Evolutionary conservation across 257 asterid genomes (phyloP), one percentile per base, ranked within the genome.

Genomic region (Gentiana macrophylla): DNA sequence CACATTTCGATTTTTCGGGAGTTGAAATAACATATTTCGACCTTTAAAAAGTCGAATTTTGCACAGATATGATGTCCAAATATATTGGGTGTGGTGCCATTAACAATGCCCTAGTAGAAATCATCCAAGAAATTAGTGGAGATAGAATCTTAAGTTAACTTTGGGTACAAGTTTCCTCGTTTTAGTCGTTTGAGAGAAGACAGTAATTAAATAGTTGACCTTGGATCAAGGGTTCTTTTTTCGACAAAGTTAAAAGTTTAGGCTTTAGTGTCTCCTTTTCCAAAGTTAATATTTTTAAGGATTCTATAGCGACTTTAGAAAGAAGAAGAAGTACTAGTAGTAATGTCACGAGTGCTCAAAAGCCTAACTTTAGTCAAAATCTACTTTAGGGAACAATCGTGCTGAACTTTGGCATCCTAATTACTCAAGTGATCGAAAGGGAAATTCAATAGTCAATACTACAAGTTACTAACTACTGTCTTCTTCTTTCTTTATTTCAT

Each of bases 161-260:
- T 59, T 59, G 56, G 36, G 53, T 55, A 10, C 56, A 63, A 55
- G 53, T 48, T 49, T 15, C 44, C 24, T 37, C 49, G 12, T 57
- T 7, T 43, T n/a, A 35, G 9, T 13, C 35, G 6, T 55, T 24
- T 12, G 32, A 36, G 1, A 11, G 8, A 7, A n/a, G 69, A 37
- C 49, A 64, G 57, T 61, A 66, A 56, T 49, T 41, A 53, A 44
- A 9, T 37, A 60, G 62, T 59, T 59, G 71, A 66, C 71, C 58
- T 66, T 8, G 38, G 41, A 41, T 41, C 46, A 49, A 55, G 54
- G 52, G 49, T 35, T 35, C 24, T 6, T 11, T 47, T 37, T 66
- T 56, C 51, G 63, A 61, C 55, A 61, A 61, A 38, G 38, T 55
- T 49, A 41, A 61, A 61, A 38, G 41, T 55, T 49, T 37, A 63